These are phyloP conservation scores for Capillidium rhysosporum DNA, from an alignment of 371 early-diverging fungal genomes.

Conservation along the genomic window DNA sequence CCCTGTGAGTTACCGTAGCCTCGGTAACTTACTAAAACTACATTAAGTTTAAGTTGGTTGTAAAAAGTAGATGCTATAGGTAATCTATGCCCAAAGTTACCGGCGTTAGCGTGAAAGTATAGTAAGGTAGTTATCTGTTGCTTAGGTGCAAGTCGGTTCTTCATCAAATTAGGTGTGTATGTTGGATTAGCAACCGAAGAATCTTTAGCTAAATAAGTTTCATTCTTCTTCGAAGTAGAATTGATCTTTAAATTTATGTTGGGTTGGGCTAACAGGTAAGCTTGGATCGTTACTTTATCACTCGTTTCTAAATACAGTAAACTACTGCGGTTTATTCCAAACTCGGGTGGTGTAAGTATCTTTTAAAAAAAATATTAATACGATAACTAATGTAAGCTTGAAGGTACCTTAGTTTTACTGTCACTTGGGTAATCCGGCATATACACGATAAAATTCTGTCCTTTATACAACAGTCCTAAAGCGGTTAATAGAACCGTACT, in stretches of 20 bases:
- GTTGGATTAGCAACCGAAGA: conserved; percentile 11
- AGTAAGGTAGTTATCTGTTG: background rate
- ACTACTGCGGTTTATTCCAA: conserved; percentile 39
- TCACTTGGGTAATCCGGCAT: conserved; percentile 3
- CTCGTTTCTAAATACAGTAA: conserved; percentile 44
- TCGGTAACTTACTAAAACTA: conserved; percentile 89
- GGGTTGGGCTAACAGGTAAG: conserved; percentile 39
- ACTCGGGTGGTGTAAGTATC: conserved; percentile 54
- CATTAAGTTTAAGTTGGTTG: conserved; percentile 41
- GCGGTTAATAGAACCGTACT: background rate
- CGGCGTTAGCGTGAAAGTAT: conserved; percentile 51
- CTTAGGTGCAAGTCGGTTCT: too few species aligned
- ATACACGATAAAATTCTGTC: conserved; percentile 3
- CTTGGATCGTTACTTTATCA: conserved; percentile 58
- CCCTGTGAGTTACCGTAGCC: conserved; percentile 91
- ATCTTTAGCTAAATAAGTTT: conserved; percentile 7
- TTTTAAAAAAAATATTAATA: conserved; percentile 9
- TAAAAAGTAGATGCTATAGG: conserved; percentile 65
- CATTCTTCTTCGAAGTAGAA: too few species aligned
- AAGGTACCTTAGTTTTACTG: background rate
- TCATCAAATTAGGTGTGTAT: too few species aligned
- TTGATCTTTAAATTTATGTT: background rate
- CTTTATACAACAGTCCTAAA: conserved; percentile 1
- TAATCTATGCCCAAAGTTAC: conserved; percentile 82
- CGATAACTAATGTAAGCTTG: background rate